Percentiles rank a stretch among this genome's conserved stretches.
These are phyloP conservation scores for Calophaca sinica DNA, from an alignment of 306 rosid species.

Conservation along the genomic window DNA sequence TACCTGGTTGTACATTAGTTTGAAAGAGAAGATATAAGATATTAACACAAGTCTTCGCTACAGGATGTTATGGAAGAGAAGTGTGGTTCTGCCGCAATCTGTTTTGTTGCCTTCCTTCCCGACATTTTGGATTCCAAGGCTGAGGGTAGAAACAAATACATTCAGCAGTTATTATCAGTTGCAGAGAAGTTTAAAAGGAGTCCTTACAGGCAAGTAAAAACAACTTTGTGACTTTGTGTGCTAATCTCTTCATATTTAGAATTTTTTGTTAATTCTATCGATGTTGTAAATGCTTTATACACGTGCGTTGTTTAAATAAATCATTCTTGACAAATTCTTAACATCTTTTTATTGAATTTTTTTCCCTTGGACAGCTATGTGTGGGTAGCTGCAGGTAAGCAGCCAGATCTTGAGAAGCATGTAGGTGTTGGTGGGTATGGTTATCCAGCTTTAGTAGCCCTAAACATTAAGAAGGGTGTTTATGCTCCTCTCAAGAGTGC, in stretches of 20 bases:
- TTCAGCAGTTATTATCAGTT: slow-evolving; percentile 80
- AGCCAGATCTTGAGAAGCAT: slow-evolving; percentile 83
- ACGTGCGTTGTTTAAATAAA: background rate
- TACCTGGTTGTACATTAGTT: slow-evolving; percentile 15
- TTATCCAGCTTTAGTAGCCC: slow-evolving; percentile 95
- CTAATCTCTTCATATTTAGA: slow-evolving; percentile 7
- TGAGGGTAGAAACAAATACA: slow-evolving; percentile 87
- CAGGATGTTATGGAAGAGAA: slow-evolving; percentile 93
- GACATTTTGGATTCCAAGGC: slow-evolving; percentile 98
- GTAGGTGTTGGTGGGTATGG: slow-evolving; percentile 99
- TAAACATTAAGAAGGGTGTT: slow-evolving; percentile 84
- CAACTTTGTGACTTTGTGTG: background rate
- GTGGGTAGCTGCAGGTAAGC: slow-evolving; percentile 94
- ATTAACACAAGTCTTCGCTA: slow-evolving; percentile 30
- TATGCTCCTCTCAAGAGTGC: slow-evolving; percentile 99
- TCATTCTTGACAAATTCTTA: background rate
- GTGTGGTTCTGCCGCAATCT: slow-evolving; percentile 93
- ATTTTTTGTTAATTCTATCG: background rate
- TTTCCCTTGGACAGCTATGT: slow-evolving; percentile 66
- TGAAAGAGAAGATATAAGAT: slow-evolving; percentile 13
- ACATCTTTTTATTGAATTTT: background rate
- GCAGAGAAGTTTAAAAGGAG: slow-evolving; percentile 93
- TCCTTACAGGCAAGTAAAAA: slow-evolving; percentile 78
- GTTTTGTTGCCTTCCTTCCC: slow-evolving; percentile 96
- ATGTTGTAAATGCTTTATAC: slow-evolving; percentile 22